A percentile compares a stretch with the other conserved stretches of the same genome.
These are phyloP conservation scores for Dendrobium chrysotoxum DNA, from an alignment of 106 monocot genomes.

Conservation along the genomic window DNA sequence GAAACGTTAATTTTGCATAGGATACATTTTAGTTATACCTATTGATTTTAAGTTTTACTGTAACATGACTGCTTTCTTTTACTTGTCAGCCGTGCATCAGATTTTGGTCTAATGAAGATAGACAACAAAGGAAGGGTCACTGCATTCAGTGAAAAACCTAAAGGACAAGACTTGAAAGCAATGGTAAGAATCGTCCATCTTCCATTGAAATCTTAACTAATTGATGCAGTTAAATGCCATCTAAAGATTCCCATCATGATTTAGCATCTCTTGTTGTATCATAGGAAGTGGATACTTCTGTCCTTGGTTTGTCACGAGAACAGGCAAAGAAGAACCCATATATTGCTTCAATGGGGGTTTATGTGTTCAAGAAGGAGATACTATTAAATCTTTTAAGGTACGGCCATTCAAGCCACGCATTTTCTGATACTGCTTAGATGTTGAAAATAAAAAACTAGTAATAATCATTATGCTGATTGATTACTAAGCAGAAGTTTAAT, in stretches of 20 bases:
- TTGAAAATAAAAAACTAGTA: not conserved
- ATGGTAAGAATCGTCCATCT: conserved; percentile 43
- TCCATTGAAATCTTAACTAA: not conserved
- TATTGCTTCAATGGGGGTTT: conserved; percentile 96
- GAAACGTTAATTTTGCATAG: too few species aligned
- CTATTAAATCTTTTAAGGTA: conserved; percentile 92
- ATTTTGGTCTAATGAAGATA: conserved; percentile 88
- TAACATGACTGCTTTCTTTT: not conserved
- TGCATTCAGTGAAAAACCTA: conserved; percentile 87
- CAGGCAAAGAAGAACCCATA: conserved; percentile 84
- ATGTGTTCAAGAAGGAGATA: conserved; percentile 90
- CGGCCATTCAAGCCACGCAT: not conserved
- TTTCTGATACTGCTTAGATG: not conserved
- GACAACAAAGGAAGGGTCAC: conserved; percentile 68
- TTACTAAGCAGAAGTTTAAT: not conserved
- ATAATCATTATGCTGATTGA: not conserved
- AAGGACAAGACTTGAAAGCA: conserved; percentile 62
- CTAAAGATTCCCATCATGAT: not conserved
- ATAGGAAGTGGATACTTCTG: conserved; percentile 81
- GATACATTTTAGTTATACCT: not conserved
- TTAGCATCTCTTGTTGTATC: conserved; percentile 9
- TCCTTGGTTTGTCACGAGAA: conserved; percentile 70
- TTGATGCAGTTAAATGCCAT: not conserved
- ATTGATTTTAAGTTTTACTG: not conserved
- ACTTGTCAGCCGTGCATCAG: conserved; percentile 65